Base-by-base conservation (phyloP, 305 asterid species). In the Nicotiana rustica region DNA sequence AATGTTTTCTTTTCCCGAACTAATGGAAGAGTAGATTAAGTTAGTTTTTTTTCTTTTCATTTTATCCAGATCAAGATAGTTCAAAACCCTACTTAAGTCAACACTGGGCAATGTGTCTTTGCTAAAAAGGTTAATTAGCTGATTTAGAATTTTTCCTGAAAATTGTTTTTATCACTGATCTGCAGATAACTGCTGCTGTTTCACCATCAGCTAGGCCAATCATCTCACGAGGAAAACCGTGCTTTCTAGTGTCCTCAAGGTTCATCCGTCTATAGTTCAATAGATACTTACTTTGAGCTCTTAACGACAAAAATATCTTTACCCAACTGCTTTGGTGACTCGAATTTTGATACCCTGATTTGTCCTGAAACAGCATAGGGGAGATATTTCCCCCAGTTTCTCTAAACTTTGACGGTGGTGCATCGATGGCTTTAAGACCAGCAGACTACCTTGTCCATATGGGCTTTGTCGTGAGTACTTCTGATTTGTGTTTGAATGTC, bases 351-450 rank as follows among this genome's bases (percentile, higher is more conserved):
- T 56, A 36, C 79, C 78, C 67, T 49, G 78, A 81, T 84, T 62
- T 82, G 67, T 79, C 83, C 76, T 64, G 67, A 47, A 82, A 80
- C 93, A 93, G 98, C 85, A 87, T 90, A 84, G 76, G 82, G 36
- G 92, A 95, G 86, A 85, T 90, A 83, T 96, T 96, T 82, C 98
- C 98, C 71, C 77, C 87, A 14, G 95, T 95, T 86, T 81, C 97
- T 81, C 85, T 96, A 49, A 93, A 93, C 92, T 96, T 96, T 84
- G 97, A 94, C 75, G 97, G 94, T n/a, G 95, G 91, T 66, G 97
- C 98, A 73, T 91, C 96, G 49, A 83, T 96, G 99, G 84, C 84
- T 81, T 84, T 96, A 84, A 91, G 93, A 87, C 99, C 99, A 66
- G 80, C 80, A 13, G 97, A 96, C 87, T 96, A 94, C 91, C 98